Evolutionary conservation across 1,284 basidiomycete species (phyloP), one percentile per base, ranked within the genome.

Genomic region (Anthracocystis panici-leucophaei): DNA sequence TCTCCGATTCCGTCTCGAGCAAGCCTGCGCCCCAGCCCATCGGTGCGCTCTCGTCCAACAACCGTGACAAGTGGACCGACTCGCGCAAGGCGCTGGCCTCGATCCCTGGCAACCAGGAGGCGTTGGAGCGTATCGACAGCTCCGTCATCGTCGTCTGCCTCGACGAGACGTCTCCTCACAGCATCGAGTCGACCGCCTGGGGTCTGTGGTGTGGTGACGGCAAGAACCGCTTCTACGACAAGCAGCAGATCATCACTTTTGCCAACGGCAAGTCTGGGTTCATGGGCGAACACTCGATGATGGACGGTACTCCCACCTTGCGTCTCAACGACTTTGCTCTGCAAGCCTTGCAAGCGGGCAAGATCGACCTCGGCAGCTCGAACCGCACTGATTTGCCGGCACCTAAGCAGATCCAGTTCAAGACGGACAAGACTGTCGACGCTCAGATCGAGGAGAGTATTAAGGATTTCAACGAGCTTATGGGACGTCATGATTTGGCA

Each of bases 271-370:
- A 94, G 67, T 94, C 93, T 29, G 96, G 94, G 1, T 99, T 97
- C 78, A 91, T 95, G 89, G 94, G 94, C 58, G 94, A 96, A 86
- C 94, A 96, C 86, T 94, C 93, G 14, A 94, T 92, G 85, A 93
- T 95, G 93, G 96, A 97, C 83, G 96, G 96, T 49, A 98, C 95
- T 0, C 93, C 96, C 0, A 98, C 96, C 0, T 88, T 97, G 35
- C 91, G 96, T 60, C 87, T 98, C 88, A 98, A 97, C 88, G 96
- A 99, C 86, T 99, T 95, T 86, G 88, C 94, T 59, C 87, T 98
- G 46, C 93, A 90, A 16, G 89, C 92, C 0, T 87, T 98, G 49
- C 91, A 90, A 7, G 88, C 89, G n/a, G 90, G 90, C 80, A 95
- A 93, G 86, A 89, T 93, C 72, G 91, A 95, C 73, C 86, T 89